Base-by-base conservation (phyloP, 352 stramenopile genomes). In the Phytophthora macrochlamydospora region DNA sequence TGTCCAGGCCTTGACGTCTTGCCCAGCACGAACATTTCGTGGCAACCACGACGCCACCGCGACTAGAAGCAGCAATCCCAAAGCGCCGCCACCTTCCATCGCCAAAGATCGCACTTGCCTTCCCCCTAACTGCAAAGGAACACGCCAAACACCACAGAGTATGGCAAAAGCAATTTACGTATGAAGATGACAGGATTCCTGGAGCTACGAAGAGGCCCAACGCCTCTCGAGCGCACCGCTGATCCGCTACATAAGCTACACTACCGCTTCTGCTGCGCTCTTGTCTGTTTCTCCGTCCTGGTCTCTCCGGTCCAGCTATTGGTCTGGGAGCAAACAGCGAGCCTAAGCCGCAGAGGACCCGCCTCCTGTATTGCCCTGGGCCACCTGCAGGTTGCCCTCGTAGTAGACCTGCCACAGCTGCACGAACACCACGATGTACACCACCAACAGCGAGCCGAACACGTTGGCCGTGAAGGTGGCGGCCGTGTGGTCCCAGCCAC, bases 341-440 rank as follows among this genome's bases (percentile, higher is more conserved):
- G 57, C 51, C 64, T 81, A 81, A 37, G 58, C 31, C 30, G 67
- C 45, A 52, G 63, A 59, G 11, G 74, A 70, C 43, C 18, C 18
- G 18, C 57, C 61, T 18, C 29, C 50, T 57, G 56, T 66, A 14
- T 24, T 24, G 18, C 88, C 88, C 53, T 79, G 73, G n/a, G 88
- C 80, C 12, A 89, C 62, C 44, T 75, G 54, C 31, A 96, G 63
- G 79, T 96, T 96, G 46, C 56, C 69, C 33, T 78, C 71, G 73
- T 82, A 96, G 75, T 92, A 94, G 45, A 94, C 73, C 67, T 96
- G 88, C 88, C 88, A 96, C 46, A 94, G 73, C 79, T 96, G 88
- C 60, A 96, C 86, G 55, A 96, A 96, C 14, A 94, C 84, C 59
- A 94, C 83, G 52, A 96, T 75, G 71, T 87, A 87, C 42, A 96